Conservation (phyloP, 78 protist species). For the Cavenderia fasciculata region DNA sequence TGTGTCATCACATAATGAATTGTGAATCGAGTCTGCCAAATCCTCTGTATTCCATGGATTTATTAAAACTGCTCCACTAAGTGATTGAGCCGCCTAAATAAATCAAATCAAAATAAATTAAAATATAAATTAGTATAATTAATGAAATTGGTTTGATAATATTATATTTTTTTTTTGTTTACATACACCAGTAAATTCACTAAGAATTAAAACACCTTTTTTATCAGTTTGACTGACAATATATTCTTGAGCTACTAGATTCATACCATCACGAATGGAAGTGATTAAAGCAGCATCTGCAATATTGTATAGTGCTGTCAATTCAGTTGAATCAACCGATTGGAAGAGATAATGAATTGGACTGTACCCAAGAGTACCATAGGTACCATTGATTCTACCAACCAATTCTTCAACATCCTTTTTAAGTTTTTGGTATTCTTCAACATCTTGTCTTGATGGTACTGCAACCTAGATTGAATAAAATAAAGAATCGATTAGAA, state of each 20-base stretch:
- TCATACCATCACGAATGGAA: constrained; percentile 96
- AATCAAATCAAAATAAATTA: not conserved
- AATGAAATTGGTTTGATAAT: not conserved
- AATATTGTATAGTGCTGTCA: constrained; percentile 75
- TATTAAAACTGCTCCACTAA: constrained; percentile 76
- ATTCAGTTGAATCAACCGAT: constrained; percentile 62
- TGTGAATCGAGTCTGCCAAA: constrained; percentile 81
- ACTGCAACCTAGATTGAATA: constrained; percentile 78
- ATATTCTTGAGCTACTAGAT: constrained; percentile 91
- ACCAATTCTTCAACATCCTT: constrained; percentile 82
- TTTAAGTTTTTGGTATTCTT: constrained; percentile 85
- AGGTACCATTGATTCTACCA: constrained; percentile 86
- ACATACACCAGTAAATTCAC: constrained; percentile 68
- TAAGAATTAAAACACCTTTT: constrained; percentile 75
- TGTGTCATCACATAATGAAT: constrained; percentile 62
- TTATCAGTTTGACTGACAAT: constrained; percentile 87
- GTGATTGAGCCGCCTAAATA: constrained; percentile 53
- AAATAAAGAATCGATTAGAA: not conserved
- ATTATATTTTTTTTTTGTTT: not conserved
- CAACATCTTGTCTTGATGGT: constrained; percentile 90
- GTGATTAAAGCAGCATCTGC: constrained; percentile 88
- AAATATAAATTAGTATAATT: not conserved
- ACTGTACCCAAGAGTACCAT: constrained; percentile 78
- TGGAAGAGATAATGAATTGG: constrained; percentile 92
- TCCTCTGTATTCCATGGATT: constrained; percentile 89